Percentiles rank a stretch among this genome's conserved stretches.
Evolutionary conservation across 768 basidiomycete species (phyloP).

Genomic region (Termitomyces heimii): DNA sequence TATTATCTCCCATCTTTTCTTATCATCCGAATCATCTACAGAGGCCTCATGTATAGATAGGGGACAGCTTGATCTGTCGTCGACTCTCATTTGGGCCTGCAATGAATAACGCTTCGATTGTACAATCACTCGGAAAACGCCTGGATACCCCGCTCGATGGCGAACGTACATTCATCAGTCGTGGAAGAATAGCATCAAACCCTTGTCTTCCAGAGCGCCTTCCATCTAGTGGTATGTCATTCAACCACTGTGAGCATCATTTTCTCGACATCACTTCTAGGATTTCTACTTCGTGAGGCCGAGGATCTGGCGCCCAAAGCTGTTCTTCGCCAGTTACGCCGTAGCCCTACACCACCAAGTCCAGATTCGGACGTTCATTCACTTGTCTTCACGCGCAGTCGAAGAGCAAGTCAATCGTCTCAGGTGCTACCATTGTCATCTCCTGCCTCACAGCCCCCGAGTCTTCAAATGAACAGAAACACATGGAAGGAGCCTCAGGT

Average conservation of each 20-base stretch:
- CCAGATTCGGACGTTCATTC: conserved; percentile 12
- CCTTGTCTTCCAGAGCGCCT: conserved; percentile 66
- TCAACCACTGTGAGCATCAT: not conserved
- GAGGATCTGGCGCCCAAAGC: conserved; percentile 49
- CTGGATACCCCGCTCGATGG: conserved; percentile 14
- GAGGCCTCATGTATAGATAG: conserved; percentile 12
- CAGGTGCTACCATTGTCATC: conserved; percentile 15
- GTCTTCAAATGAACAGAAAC: conserved; percentile 2
- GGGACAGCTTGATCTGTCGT: not conserved
- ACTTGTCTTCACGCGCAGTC: conserved; percentile 7
- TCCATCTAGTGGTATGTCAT: conserved; percentile 50
- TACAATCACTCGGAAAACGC: conserved; percentile 26
- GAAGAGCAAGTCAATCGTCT: conserved; percentile 19
- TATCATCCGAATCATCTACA: not conserved
- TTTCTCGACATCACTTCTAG: conserved; percentile 30
- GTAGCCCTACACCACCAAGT: conserved; percentile 33
- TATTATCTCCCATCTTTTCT: not conserved
- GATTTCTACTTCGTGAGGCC: conserved; percentile 71
- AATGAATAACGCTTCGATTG: conserved; percentile 42
- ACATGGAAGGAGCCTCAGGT: conserved; percentile 54
- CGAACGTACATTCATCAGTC: conserved; percentile 16
- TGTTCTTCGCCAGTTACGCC: conserved; percentile 47
- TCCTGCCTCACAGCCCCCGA: conserved; percentile 10
- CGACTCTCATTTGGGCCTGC: not conserved
- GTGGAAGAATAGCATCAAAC: conserved; percentile 38